phyloP scores from a whole-genome alignment of 2,329 filamentous ascomycete genomes.

The Akanthomyces dipterigenus region DNA sequence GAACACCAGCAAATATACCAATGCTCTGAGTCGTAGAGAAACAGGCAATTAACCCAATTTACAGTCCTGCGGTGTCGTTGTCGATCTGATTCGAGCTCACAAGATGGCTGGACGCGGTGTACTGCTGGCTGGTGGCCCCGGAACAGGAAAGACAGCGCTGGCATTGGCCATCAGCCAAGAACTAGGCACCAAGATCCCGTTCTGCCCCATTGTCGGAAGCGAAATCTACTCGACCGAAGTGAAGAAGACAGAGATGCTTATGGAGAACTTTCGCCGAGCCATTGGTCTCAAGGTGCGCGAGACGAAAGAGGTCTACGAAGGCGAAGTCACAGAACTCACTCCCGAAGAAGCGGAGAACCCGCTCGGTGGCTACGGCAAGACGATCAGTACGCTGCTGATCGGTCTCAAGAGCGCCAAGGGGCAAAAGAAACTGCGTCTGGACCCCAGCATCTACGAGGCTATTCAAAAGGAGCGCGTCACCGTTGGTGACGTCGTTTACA shows the following conservation, averaged over 20 bases:
- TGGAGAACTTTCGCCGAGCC: conserved; percentile 97
- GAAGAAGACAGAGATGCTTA: conserved; percentile 98
- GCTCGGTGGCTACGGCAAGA: conserved; percentile 92
- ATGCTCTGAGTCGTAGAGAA: background rate
- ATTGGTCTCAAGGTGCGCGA: conserved; percentile 96
- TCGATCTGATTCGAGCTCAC: conserved; percentile 90
- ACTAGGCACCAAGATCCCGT: conserved; percentile 94
- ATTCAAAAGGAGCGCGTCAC: conserved; percentile 97
- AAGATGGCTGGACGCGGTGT: conserved; percentile 97
- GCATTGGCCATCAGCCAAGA: conserved; percentile 95
- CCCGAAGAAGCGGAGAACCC: conserved; percentile 98
- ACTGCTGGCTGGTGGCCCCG: conserved; percentile 85
- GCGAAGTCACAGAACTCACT: conserved; percentile 94
- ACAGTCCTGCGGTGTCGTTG: conserved; percentile 88
- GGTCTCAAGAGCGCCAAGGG: conserved; percentile 92
- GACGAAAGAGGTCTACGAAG: conserved; percentile 98
- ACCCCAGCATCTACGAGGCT: conserved; percentile 97
- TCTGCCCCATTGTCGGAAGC: conserved; percentile 96
- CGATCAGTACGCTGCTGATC: conserved; percentile 91
- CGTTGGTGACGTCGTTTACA: conserved; percentile 96
- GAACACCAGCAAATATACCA: conserved; percentile 15
- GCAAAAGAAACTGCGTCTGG: conserved; percentile 93
- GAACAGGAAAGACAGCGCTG: conserved; percentile 94
- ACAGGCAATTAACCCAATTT: background rate
- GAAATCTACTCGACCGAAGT: conserved; percentile 97